Base-by-base conservation (phyloP, 768 basidiomycete species). In the Gautieria morchelliformis region DNA sequence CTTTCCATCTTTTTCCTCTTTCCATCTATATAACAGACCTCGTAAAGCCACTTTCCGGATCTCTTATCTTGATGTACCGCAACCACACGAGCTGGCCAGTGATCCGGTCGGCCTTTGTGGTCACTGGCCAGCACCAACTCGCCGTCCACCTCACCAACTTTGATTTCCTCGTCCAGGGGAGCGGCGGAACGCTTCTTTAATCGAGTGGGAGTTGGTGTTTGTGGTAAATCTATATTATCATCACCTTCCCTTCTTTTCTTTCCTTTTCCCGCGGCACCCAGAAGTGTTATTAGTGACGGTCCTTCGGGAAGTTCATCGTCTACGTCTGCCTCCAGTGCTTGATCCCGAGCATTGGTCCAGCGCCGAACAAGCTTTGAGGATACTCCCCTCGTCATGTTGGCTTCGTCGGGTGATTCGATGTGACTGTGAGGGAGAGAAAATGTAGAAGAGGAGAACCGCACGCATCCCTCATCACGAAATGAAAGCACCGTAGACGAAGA, bases 11-110 rank as follows among this genome's bases (percentile, higher is more conserved):
- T 59, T 58, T 69, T 66, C 44, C 68, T 59, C 4, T 66, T 72
- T 2, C 73, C 75, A 57, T 88, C 87, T 60, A 87, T 70, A 69
- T 79, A 90, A n/a, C 71, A 67, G 6, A 87, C 70, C 22, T 60
- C 64, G 65, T 87, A 91, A 63, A 71, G 45, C 77, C 56, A 75
- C 74, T 40, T 68, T 65, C n/a, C 67, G 63, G 19, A 46, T 66
- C 2, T 68, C 67, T 24, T 69, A 70, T 48, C 63, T 70, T 5
- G 82, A 75, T 12, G 20, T 54, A 44, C 50, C 33, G 63, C 70
- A 10, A 82, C 63, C 41, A 90, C 69, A 64, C 71, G 72, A 1
- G 83, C 88, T 2, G 88, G 86, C 88, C 88, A 91, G 62, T 83
- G 84, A 15, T 66, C 62, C n/a, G 62, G 63, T 27, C 67, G 68